Base-by-base conservation (phyloP, 1,139 yeast genomes). In the Kluyveromyces marxianus region DNA sequence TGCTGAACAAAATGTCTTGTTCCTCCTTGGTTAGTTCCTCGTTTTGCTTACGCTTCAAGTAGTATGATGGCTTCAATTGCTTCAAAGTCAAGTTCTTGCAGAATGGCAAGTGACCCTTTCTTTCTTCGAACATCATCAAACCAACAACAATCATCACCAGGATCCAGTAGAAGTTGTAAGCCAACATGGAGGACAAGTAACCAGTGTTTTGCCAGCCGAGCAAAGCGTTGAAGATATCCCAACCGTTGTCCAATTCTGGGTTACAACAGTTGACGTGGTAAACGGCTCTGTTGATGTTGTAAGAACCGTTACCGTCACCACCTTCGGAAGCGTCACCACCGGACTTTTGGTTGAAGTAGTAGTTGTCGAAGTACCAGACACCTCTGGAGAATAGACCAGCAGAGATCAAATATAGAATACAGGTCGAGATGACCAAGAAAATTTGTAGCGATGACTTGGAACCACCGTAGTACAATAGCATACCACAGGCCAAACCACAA, bases 261-360 rank as follows among this genome's bases (percentile, higher is more conserved):
- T 87, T 88, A 70, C 96, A 89, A 69, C 96, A 89, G 72, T 89
- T 88, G 51, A 89, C 90, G 66, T 89, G 97, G 88, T 95, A 89
- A 21, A 89, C 96, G 6, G 87, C 69, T 59, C 76, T 74, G 48
- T 72, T 59, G 55, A 88, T 78, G 65, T 89, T 83, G 66, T 89
- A 89, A 37, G 96, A 81, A 60, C 97, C 97, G 42, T 95, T 90
- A 55, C 97, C 97, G 44, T 86, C 77, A 55, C 97, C 96, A 56
- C 74, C 70, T 69, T 89, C 97, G 37, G 92, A 73, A 35, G 95
- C 94, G 69, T 88, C 96, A 69, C 88, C 89, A 64, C 96, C 96
- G 33, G 90, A 81, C 42, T 69, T 63, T 51, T 71, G 59, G 67
- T 77, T 76, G 69, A 75, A 89, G 40, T 63, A 67, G 63, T 87